A percentile compares a stretch with the other conserved stretches of the same genome.
phyloP scores from a whole-genome alignment of 148 eudicot species.

The Cornus suecica region DNA sequence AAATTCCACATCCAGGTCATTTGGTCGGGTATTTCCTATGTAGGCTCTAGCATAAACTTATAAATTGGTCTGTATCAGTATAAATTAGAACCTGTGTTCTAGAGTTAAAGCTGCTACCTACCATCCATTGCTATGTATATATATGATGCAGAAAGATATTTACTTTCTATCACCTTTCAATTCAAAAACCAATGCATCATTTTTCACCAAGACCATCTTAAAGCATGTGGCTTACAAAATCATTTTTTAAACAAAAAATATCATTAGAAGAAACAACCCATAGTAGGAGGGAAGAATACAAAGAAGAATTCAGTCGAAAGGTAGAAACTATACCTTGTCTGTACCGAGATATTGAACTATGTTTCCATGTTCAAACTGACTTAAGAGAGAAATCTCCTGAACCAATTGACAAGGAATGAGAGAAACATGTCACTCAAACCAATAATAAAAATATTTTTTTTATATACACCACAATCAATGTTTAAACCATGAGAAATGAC shows the following conservation, averaged over 20 bases:
- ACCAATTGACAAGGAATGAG: constrained; percentile 14
- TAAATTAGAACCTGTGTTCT: no score
- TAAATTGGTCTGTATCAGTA: no score
- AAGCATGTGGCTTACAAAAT: not conserved
- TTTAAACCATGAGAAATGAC: not conserved
- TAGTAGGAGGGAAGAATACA: not conserved
- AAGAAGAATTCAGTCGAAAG: not conserved
- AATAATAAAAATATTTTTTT: not conserved
- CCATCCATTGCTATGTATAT: no score
- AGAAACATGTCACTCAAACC: not conserved
- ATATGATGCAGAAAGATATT: no score
- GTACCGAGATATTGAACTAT: constrained; percentile 72
- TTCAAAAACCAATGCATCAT: not conserved
- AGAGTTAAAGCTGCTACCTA: no score
- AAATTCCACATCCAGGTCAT: no score
- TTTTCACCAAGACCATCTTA: not conserved
- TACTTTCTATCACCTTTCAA: no score
- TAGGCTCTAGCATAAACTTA: no score
- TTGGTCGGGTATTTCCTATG: no score
- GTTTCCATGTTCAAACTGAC: constrained; percentile 71
- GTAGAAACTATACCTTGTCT: constrained; percentile 32
- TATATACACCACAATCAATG: not conserved
- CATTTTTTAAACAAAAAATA: not conserved
- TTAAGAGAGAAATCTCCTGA: constrained; percentile 72
- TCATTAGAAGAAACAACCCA: not conserved